phyloP scores from a whole-genome alignment of 768 basidiomycete species.

The Amanita subjunquillea region DNA sequence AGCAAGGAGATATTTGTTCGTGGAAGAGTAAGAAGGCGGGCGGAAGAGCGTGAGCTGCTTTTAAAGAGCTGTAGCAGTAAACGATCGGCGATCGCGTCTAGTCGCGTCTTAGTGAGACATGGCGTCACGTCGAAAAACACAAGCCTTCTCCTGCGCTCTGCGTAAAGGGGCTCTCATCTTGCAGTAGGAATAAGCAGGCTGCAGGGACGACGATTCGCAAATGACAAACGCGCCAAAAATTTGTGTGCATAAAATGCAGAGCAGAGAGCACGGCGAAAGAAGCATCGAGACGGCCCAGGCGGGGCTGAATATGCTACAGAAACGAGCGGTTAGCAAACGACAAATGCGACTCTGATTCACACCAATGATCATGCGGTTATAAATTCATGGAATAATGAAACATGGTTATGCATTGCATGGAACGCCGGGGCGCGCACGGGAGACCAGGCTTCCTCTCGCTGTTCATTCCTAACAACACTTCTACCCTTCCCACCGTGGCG shows the following conservation, averaged over 20 bases:
- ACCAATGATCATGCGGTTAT: not conserved
- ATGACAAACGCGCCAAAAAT: not conserved
- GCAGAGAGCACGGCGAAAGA: too few relatives aligned
- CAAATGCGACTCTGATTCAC: not conserved
- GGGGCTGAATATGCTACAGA: not conserved
- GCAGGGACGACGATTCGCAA: not conserved
- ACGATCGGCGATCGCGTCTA: slow-evolving; percentile 5
- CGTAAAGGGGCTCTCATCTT: not conserved
- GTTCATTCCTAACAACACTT: slow-evolving; percentile 3
- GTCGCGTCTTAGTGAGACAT: slow-evolving; percentile 1
- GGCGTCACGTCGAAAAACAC: not conserved
- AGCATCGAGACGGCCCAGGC: not conserved
- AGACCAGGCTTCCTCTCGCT: not conserved
- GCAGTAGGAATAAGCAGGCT: not conserved
- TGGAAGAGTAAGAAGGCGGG: not conserved
- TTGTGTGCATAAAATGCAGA: too few relatives aligned
- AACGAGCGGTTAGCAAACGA: not conserved
- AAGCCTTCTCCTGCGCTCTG: not conserved
- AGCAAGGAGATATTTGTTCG: not conserved
- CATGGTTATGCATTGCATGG: not conserved
- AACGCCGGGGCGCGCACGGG: not conserved
- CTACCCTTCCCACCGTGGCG: not conserved
- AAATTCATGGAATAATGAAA: slow-evolving; percentile 1
- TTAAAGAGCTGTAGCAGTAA: not conserved
- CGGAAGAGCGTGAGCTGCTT: not conserved